Base-by-base conservation (phyloP, 371 early-diverging fungal genomes). In the Blastocladiella emersonii region DNA sequence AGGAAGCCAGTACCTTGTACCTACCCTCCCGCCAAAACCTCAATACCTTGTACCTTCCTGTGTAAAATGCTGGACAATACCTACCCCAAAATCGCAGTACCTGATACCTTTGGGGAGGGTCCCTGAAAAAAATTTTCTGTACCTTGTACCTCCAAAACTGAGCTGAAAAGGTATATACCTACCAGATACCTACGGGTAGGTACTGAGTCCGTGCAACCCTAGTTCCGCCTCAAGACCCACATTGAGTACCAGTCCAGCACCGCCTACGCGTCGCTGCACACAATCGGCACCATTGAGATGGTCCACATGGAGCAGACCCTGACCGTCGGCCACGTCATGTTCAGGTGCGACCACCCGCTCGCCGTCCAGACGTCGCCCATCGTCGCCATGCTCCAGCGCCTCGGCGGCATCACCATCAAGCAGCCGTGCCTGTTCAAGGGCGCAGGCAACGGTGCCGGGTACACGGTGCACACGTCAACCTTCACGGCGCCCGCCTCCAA, bases 401-500 rank as follows among this genome's bases (percentile, higher is more conserved):
- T 82, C 64, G 60, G 60, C 8, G 91, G 90, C 56, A 72, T 78
- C 62, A 84, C 86, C 41, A 87, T 90, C 61, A 90, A 91, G 71
- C 86, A 88, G 74, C 87, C 86, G 39, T 74, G 84, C 57, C 79
- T 82, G 76, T 90, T 91, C 67, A 80, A 86, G 67, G 84, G 87
- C 55, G n/a, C n/a, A n/a, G n/a, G n/a, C n/a, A n/a, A n/a, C n/a
- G n/a, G n/a, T n/a, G 93, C 92, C 63, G 95, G 95, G 35, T 95
- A 95, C 80, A 91, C 91, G 55, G 85, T 93, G 65, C 86, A 92
- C 81, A 91, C 93, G 49, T 89, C 92, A 13, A 85, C 85, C 48
- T 88, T 91, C 35, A 79, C 83, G 64, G 80, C 91, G 51, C 90
- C 90, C 61, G 73, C 77, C 55, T 85, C 88, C 61, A 94, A 96